Evolutionary conservation across 345 rosid genomes (phyloP), one percentile per base, ranked within the genome.

Genomic region (Viola odorata): DNA sequence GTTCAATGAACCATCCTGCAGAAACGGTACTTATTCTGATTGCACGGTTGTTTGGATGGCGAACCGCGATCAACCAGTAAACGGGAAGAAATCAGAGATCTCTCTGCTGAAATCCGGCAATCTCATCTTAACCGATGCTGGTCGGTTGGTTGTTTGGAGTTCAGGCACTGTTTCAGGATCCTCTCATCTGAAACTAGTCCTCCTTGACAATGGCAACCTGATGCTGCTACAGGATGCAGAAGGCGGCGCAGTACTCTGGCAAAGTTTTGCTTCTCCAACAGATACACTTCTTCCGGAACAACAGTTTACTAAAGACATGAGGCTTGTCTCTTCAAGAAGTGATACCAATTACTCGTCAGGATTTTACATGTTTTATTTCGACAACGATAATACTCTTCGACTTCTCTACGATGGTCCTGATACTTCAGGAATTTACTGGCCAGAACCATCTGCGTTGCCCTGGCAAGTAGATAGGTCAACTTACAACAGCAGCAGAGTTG

Each of bases 11-110:
- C 69, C 75, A 45, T 32, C 50, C 10, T 70, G 32, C 41, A 8
- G 42, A 0, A 16, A 3, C 12, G 42, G 32, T 23, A 23, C 32
- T 23, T 1, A 23, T 23, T 23, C 32, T 23, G 32, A 38, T 15
- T 61, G 67, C 66, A 57, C 76, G 12, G 11, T 72, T 5, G 76
- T 66, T 66, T 72, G 76, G 76, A 72, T 57, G 67, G 76, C 76
- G 1, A 72, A 72, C 44, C 64, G 71, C 13, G 71, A 66, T 50
- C 51, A 45, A 12, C 76, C 76, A 3, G 71, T 72, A 3, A 66
- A 72, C 62, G 71, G 68, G 1, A 62, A 41, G 48, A 0, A 1
- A 32, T 71, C 75, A 7, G 61, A 50, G 37, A 63, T 71, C 16
- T 13, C 45, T 15, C 3, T 71, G 36, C 44, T 13, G 5, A 6